These are phyloP conservation scores for Rubus idaeus DNA, from an alignment of 306 rosid species.

Conservation along the genomic window DNA sequence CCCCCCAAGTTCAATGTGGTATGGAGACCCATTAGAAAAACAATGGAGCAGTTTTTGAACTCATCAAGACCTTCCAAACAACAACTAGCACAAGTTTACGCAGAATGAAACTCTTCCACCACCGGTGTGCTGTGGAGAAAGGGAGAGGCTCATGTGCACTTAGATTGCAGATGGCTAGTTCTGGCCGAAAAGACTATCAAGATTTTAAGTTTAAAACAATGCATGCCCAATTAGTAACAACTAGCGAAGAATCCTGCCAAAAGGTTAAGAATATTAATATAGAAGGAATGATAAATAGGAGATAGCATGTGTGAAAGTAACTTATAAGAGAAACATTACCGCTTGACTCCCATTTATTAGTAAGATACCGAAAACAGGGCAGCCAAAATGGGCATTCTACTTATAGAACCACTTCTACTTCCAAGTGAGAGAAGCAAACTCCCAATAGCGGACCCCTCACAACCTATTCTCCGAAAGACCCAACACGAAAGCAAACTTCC, in stretches of 20 bases:
- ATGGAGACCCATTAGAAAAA: conserved; percentile 19
- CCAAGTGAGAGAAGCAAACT: conserved; percentile 50
- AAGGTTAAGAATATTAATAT: conserved; percentile 74
- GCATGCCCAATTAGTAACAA: conserved; percentile 75
- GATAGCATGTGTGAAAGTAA: conserved; percentile 36
- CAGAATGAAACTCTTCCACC: conserved; percentile 30
- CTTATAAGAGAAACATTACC: conserved; percentile 55
- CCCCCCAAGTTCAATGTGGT: conserved; percentile 30
- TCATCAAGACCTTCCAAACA: conserved; percentile 46
- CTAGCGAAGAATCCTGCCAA: conserved; percentile 91
- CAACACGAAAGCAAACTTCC: conserved; percentile 48
- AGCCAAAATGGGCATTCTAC: conserved; percentile 59
- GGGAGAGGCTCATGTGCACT: conserved; percentile 26
- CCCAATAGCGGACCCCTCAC: conserved; percentile 48
- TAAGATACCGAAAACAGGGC: conserved; percentile 57
- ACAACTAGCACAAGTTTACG: conserved; percentile 33
- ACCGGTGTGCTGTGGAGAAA: conserved; percentile 35
- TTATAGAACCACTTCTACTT: conserved; percentile 39
- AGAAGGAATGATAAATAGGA: conserved; percentile 40
- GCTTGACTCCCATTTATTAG: conserved; percentile 58
- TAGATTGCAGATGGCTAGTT: conserved; percentile 41
- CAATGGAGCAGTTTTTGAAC: conserved; percentile 31
- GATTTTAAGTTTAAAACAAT: conserved; percentile 57
- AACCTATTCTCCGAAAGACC: conserved; percentile 44
- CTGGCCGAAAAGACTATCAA: conserved; percentile 45